Conservation (phyloP, 495 filamentous ascomycete species). For the Evernia prunastri region DNA sequence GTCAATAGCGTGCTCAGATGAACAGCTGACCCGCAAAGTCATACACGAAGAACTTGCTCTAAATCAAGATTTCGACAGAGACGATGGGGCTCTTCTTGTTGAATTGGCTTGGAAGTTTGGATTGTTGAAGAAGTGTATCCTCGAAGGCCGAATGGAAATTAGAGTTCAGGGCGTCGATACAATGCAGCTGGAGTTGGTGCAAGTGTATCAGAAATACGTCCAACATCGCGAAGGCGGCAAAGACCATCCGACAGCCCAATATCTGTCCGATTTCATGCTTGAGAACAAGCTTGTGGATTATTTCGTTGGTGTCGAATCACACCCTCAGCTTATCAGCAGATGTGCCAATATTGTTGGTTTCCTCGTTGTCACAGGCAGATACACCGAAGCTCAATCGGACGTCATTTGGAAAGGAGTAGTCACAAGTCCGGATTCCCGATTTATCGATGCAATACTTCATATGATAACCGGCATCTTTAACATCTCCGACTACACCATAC, state of each 20-base stretch:
- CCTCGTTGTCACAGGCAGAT: conserved; percentile 72
- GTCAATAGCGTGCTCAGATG: conserved; percentile 29
- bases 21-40: conserved; percentile 38
- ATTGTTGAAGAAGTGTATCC: conserved; percentile 61
- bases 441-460: conserved; percentile 67
- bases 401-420: conserved; percentile 78
- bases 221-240: conserved; percentile 34
- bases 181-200: conserved; percentile 68
- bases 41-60: conserved; percentile 61
- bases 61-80: conserved; percentile 60
- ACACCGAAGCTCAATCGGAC: conserved; percentile 66
- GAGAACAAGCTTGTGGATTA: conserved; percentile 68
- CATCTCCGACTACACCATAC: conserved; percentile 42
- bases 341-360: conserved; percentile 83
- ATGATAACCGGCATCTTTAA: conserved; percentile 66
- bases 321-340: conserved; percentile 77
- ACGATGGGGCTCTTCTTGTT: conserved; percentile 44
- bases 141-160: conserved; percentile 83
- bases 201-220: conserved; percentile 50
- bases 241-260: conserved; percentile 51
- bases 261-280: conserved; percentile 59
- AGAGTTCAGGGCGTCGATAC: conserved; percentile 63
- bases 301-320: conserved; percentile 83
- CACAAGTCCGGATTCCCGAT: conserved; percentile 75
- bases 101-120: conserved; percentile 63